Conservation (phyloP, 257 asterid species). For the Handroanthus guayacan region DNA sequence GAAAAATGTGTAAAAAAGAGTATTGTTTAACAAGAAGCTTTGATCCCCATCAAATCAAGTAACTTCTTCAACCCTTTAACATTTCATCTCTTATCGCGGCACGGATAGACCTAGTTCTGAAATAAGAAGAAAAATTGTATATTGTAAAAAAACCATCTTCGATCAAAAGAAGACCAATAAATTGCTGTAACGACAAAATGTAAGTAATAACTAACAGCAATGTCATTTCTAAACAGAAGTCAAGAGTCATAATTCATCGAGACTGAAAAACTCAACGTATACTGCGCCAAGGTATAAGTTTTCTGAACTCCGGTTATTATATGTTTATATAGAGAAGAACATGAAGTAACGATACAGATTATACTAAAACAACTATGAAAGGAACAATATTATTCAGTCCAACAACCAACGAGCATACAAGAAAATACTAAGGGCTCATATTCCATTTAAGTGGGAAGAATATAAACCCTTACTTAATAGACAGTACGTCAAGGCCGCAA, state of each 20-base stretch:
- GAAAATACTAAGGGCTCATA: slow-evolving; percentile 19
- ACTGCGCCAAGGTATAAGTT: background rate
- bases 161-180: background rate
- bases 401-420: slow-evolving; percentile 6
- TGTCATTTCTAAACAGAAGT: background rate
- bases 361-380: background rate
- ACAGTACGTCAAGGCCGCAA: slow-evolving; percentile 33
- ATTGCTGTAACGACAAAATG: background rate
- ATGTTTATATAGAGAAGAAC: background rate
- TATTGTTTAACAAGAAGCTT: slow-evolving; percentile 17
- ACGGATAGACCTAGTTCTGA: slow-evolving; percentile 80
- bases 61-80: slow-evolving; percentile 45
- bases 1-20: slow-evolving; percentile 6
- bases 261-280: too few relatives aligned
- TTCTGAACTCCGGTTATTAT: background rate
- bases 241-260: background rate
- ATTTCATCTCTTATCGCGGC: slow-evolving; percentile 68
- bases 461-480: slow-evolving; percentile 45
- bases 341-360: background rate
- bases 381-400: background rate
- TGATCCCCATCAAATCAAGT: slow-evolving; percentile 41
- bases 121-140: slow-evolving; percentile 27
- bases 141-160: background rate
- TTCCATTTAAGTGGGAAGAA: slow-evolving; percentile 19
- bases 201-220: background rate